Percentiles rank a stretch among this genome's conserved stretches.
phyloP scores from a whole-genome alignment of 805 yeast genomes.

The baker's yeast (Saccharomyces cerevisiae) region DNA sequence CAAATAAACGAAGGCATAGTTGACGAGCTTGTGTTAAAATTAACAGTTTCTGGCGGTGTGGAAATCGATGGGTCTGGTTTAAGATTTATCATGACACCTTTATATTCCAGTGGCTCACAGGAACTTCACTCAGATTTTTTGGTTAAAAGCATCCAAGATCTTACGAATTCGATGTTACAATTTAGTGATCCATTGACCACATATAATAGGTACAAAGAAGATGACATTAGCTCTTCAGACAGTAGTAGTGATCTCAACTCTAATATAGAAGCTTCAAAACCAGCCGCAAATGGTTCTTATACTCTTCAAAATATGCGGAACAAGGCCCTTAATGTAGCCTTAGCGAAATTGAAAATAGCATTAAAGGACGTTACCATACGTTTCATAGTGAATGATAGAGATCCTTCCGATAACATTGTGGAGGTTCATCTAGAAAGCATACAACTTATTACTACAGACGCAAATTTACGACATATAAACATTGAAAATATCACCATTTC shows the following conservation, averaged over 20 bases:
- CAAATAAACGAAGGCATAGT: conserved; percentile 55
- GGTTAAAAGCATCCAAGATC: conserved; percentile 65
- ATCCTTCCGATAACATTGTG: conserved; percentile 20
- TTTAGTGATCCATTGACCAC: conserved; percentile 22
- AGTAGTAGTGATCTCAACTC: not conserved
- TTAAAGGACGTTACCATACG: conserved; percentile 41
- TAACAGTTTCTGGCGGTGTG: conserved; percentile 67
- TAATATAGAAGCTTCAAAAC: not conserved
- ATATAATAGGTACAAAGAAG: conserved; percentile 7
- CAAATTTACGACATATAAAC: not conserved
- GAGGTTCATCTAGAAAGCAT: conserved; percentile 23
- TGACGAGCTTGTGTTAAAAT: conserved; percentile 44
- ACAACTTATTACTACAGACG: conserved; percentile 14
- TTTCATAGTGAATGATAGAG: conserved; percentile 38
- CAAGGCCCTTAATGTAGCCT: conserved; percentile 58
- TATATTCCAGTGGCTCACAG: conserved; percentile 13
- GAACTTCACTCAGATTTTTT: conserved; percentile 37
- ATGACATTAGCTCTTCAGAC: conserved; percentile 12
- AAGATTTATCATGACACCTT: conserved; percentile 29
- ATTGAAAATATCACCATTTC: not conserved
- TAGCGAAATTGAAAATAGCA: conserved; percentile 50
- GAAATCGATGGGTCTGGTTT: conserved; percentile 50
- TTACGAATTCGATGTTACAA: conserved; percentile 46
- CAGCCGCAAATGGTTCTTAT: conserved; percentile 1
- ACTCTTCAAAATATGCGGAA: conserved; percentile 50